These are phyloP conservation scores for Microstegium vimineum DNA, from an alignment of 176 grass and related monocot species.

Conservation along the genomic window DNA sequence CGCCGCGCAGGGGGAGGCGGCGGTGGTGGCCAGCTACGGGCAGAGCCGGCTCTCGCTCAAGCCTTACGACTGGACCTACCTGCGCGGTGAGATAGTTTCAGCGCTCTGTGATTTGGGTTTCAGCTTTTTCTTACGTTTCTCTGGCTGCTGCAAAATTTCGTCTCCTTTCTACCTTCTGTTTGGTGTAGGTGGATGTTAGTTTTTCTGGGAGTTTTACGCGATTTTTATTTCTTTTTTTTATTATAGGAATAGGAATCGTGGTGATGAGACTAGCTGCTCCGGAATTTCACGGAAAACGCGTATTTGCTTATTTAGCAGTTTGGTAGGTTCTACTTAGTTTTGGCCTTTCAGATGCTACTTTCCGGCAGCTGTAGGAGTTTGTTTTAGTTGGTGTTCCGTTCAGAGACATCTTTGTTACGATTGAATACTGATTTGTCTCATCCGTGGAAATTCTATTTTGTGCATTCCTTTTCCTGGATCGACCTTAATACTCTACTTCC, in stretches of 20 bases:
- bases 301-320: not conserved
- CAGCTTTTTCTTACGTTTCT: not conserved
- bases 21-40: constrained; percentile 58
- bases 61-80: constrained; percentile 90
- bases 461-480: not conserved
- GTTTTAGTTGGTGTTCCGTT: not conserved
- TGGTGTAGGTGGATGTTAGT: not conserved
- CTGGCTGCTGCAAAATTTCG: not conserved
- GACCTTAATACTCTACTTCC: not conserved
- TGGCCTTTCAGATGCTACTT: not conserved
- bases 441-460: not conserved
- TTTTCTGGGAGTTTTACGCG: not conserved
- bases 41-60: constrained; percentile 51
- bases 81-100: constrained; percentile 48
- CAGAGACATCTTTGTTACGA: not conserved
- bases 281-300: not conserved
- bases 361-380: not conserved
- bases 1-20: constrained; percentile 35
- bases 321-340: not conserved
- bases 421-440: not conserved
- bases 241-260: too few relatives aligned
- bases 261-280: not conserved
- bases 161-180: not conserved
- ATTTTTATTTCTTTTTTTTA: not conserved
- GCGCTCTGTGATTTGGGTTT: not conserved